Percentiles rank a stretch among this genome's conserved stretches.
phyloP scores from a whole-genome alignment of 805 yeast genomes.

The Candida nanaspora region DNA sequence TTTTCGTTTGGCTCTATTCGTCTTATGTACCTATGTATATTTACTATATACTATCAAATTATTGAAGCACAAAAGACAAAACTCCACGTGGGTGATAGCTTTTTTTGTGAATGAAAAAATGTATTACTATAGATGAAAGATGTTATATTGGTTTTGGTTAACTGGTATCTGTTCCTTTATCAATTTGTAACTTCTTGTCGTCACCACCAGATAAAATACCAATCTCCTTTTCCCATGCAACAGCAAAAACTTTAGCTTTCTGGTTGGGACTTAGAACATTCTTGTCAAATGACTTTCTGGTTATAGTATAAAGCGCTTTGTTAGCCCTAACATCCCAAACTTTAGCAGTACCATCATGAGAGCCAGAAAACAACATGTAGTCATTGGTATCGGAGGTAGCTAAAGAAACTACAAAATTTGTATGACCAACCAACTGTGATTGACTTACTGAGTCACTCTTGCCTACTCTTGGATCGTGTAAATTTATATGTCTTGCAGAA shows the following conservation, averaged over 20 bases:
- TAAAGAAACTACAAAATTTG: conserved; percentile 80
- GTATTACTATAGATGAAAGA: too few relatives aligned
- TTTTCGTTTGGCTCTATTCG: too few relatives aligned
- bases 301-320: conserved; percentile 71
- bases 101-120: too few relatives aligned
- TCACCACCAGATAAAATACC: conserved; percentile 93
- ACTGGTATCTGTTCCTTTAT: conserved; percentile 20
- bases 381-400: conserved; percentile 71
- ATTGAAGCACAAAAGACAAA: too few relatives aligned
- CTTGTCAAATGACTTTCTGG: conserved; percentile 49
- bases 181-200: conserved; percentile 88
- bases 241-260: conserved; percentile 71
- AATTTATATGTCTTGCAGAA: conserved; percentile 91
- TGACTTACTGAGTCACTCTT: conserved; percentile 55
- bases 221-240: conserved; percentile 71
- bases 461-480: conserved; percentile 81
- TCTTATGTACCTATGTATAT: too few relatives aligned
- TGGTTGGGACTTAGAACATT: conserved; percentile 33
- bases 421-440: conserved; percentile 78
- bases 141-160: background rate
- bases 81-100: too few relatives aligned
- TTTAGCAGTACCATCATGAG: conserved; percentile 94
- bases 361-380: conserved; percentile 79
- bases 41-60: too few relatives aligned
- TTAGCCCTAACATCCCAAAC: conserved; percentile 94